Evolutionary conservation across 2,329 filamentous ascomycete genomes (phyloP).

Genomic region (Fusarium liriodendri): DNA sequence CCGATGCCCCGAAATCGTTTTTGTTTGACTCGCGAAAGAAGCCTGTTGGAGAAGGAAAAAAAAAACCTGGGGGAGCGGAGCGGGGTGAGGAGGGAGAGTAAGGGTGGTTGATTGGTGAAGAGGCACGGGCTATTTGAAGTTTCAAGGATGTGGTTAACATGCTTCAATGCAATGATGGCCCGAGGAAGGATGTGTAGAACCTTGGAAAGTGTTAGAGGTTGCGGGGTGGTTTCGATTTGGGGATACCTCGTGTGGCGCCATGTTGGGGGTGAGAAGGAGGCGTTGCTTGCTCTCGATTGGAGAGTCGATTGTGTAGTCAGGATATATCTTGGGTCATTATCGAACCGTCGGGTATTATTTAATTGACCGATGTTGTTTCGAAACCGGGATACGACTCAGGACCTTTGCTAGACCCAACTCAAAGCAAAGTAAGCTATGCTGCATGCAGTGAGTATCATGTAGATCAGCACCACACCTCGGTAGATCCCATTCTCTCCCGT

Average conservation of each 20-base stretch:
- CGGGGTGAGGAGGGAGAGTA: conserved; percentile 9
- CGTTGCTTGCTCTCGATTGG: not conserved
- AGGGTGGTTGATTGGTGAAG: conserved; percentile 14
- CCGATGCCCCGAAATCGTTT: not conserved
- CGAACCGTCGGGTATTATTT: not conserved
- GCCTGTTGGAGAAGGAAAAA: conserved; percentile 30
- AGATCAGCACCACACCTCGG: conserved; percentile 15
- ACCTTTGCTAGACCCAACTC: not conserved
- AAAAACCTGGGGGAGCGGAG: conserved; percentile 34
- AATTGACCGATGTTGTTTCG: not conserved
- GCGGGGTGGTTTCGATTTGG: not conserved
- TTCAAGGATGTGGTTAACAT: not conserved
- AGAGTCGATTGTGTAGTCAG: not conserved
- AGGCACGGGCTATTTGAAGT: not conserved
- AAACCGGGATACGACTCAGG: not conserved
- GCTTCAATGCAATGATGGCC: conserved; percentile 34
- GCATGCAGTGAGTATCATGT: conserved; percentile 1
- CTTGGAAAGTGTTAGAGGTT: not conserved
- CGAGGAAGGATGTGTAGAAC: conserved; percentile 25
- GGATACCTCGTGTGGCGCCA: not conserved
- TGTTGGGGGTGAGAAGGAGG: not conserved
- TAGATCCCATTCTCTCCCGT: not conserved
- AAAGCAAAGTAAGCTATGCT: not conserved
- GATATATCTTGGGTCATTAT: not conserved
- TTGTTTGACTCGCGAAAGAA: not conserved